phyloP scores from a whole-genome alignment of 352 stramenopile species.

The Pythium folliculosum region DNA sequence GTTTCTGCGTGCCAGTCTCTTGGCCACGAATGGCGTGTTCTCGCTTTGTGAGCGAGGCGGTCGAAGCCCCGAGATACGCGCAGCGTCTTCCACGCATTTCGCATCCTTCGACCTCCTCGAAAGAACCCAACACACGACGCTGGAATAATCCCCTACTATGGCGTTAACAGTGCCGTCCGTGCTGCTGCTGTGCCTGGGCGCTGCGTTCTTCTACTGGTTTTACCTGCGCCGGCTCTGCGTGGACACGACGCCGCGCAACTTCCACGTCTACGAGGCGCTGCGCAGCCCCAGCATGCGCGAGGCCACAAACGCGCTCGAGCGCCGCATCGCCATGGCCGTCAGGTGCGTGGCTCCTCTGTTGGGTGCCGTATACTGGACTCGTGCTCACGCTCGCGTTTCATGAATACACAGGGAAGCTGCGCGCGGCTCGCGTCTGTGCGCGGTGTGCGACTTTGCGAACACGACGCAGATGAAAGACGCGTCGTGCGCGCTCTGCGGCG shows the following conservation, averaged over 20 bases:
- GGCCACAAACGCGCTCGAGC: slow-evolving; percentile 7
- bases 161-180: not conserved
- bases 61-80: too few species aligned
- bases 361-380: not conserved
- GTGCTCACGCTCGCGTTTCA: not conserved
- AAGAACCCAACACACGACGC: not conserved
- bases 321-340: slow-evolving; percentile 10
- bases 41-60: too few species aligned
- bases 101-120: not conserved
- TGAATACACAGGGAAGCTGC: not conserved
- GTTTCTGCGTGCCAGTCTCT: too few species aligned
- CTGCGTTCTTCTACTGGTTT: not conserved
- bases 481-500: slow-evolving; percentile 12
- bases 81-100: not conserved
- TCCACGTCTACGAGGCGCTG: slow-evolving; percentile 8
- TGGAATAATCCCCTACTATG: not conserved
- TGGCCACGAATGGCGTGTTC: too few species aligned
- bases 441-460: slow-evolving; percentile 10
- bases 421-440: not conserved
- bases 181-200: not conserved
- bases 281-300: slow-evolving; percentile 8
- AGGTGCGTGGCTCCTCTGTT: not conserved
- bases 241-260: not conserved
- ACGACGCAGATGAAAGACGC: not conserved
- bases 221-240: slow-evolving; percentile 1